Conservation (phyloP, 192 early-diverging fungal genomes). For the Funneliformis geosporum region DNA sequence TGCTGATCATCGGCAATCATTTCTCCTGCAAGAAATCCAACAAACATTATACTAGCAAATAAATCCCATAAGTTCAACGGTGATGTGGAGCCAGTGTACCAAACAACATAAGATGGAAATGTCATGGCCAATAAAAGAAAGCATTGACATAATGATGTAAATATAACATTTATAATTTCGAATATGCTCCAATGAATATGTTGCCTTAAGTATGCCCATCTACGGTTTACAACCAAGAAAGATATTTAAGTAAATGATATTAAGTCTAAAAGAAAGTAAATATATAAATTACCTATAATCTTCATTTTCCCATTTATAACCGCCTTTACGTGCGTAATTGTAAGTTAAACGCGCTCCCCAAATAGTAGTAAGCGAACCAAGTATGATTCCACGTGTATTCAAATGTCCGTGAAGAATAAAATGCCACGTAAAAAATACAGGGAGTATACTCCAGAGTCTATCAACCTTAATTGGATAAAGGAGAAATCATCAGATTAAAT, state of each 20-base stretch:
- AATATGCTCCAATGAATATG: slow-evolving; percentile 47
- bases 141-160: slow-evolving; percentile 77
- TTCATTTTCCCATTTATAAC: slow-evolving; percentile 64
- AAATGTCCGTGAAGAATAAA: slow-evolving; percentile 50
- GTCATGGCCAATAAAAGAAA: slow-evolving; percentile 64
- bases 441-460: slow-evolving; percentile 75
- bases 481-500: not conserved
- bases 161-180: slow-evolving; percentile 66
- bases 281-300: slow-evolving; percentile 74
- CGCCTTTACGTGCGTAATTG: slow-evolving; percentile 80
- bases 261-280: not conserved
- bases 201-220: slow-evolving; percentile 14
- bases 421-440: slow-evolving; percentile 61
- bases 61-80: slow-evolving; percentile 51
- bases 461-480: slow-evolving; percentile 44
- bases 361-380: slow-evolving; percentile 49
- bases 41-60: slow-evolving; percentile 45
- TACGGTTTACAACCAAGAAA: not conserved
- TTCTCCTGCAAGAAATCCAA: slow-evolving; percentile 59
- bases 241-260: not conserved
- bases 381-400: slow-evolving; percentile 36
- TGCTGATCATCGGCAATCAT: slow-evolving; percentile 81
- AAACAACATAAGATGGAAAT: slow-evolving; percentile 51
- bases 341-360: slow-evolving; percentile 79
- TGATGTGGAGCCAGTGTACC: slow-evolving; percentile 16